These are phyloP conservation scores for Biancaea sappan DNA, from an alignment of 306 rosid species.

Conservation along the genomic window DNA sequence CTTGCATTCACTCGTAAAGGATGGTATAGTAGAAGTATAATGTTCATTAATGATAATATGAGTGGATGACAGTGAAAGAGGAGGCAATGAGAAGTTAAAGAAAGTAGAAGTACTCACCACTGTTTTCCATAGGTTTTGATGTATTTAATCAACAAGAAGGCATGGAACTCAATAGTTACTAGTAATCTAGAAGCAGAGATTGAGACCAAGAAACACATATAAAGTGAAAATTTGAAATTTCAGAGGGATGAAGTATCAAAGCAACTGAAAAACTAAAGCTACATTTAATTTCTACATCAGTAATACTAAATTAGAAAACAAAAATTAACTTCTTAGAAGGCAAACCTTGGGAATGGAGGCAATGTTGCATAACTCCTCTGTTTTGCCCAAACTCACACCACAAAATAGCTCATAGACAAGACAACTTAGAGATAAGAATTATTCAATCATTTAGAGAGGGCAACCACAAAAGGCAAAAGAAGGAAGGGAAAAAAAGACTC, in stretches of 20 bases:
- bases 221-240: slow-evolving; percentile 52
- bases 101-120: slow-evolving; percentile 84
- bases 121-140: slow-evolving; percentile 90
- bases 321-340: slow-evolving; percentile 15
- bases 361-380: slow-evolving; percentile 93
- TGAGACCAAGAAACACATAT: slow-evolving; percentile 55
- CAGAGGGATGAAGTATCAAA: slow-evolving; percentile 34
- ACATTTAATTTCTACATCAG: slow-evolving; percentile 7
- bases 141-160: slow-evolving; percentile 97
- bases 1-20: too few species aligned
- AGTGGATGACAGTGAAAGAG: too few species aligned
- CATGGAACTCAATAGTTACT: slow-evolving; percentile 88
- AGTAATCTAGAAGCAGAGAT: slow-evolving; percentile 99
- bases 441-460: slow-evolving; percentile 27
- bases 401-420: slow-evolving; percentile 93
- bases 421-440: slow-evolving; percentile 63
- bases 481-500: slow-evolving; percentile 1
- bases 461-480: neutral
- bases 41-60: too few species aligned
- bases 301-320: slow-evolving; percentile 18
- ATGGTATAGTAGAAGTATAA: too few species aligned
- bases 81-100: too few species aligned
- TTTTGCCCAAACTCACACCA: slow-evolving; percentile 79
- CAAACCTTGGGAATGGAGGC: slow-evolving; percentile 87
- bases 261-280: slow-evolving; percentile 33